A percentile compares a stretch with the other conserved stretches of the same genome.
Conservation (phyloP, 2,329 filamentous ascomycete genomes). For the Colletotrichum noveboracense region DNA sequence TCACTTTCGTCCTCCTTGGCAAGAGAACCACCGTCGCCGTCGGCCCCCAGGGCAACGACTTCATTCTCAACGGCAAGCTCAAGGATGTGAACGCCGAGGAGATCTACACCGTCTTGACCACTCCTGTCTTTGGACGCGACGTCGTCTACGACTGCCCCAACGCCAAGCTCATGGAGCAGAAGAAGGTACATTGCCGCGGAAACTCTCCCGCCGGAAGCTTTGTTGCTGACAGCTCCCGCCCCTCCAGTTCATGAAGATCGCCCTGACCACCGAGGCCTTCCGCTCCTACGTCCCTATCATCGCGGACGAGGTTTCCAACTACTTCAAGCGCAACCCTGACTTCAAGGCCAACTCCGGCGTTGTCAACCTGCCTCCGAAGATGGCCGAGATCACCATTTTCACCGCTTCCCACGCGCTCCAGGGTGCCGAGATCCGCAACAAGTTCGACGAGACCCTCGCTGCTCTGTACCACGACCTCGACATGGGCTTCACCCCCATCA, state of each 20-base stretch:
- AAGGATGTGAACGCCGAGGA: slow-evolving; percentile 91
- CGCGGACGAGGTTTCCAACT: slow-evolving; percentile 73
- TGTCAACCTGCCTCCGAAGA: slow-evolving; percentile 74
- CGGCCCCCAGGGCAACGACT: slow-evolving; percentile 84
- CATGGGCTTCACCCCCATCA: slow-evolving; percentile 87
- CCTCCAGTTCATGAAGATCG: slow-evolving; percentile 77
- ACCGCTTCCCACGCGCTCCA: slow-evolving; percentile 87
- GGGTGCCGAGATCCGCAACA: slow-evolving; percentile 80
- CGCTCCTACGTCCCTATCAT: slow-evolving; percentile 80
- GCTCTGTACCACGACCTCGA: slow-evolving; percentile 87
- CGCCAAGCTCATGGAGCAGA: slow-evolving; percentile 93
- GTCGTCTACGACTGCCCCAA: slow-evolving; percentile 93
- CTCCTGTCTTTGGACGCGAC: slow-evolving; percentile 78
- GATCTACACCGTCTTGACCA: slow-evolving; percentile 80
- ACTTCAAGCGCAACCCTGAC: slow-evolving; percentile 68
- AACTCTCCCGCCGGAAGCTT: background rate
- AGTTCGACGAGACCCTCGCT: slow-evolving; percentile 82
- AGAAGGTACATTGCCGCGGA: slow-evolving; percentile 70
- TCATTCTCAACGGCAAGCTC: slow-evolving; percentile 89
- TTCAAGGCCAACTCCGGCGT: slow-evolving; percentile 74
- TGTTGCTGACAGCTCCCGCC: slow-evolving; percentile 19
- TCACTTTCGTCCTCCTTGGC: slow-evolving; percentile 87
- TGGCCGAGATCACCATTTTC: slow-evolving; percentile 89
- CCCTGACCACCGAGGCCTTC: slow-evolving; percentile 77
- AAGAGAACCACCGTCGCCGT: slow-evolving; percentile 89